Conservation (phyloP, 208 protist species). For the Trypanosoma mega region DNA sequence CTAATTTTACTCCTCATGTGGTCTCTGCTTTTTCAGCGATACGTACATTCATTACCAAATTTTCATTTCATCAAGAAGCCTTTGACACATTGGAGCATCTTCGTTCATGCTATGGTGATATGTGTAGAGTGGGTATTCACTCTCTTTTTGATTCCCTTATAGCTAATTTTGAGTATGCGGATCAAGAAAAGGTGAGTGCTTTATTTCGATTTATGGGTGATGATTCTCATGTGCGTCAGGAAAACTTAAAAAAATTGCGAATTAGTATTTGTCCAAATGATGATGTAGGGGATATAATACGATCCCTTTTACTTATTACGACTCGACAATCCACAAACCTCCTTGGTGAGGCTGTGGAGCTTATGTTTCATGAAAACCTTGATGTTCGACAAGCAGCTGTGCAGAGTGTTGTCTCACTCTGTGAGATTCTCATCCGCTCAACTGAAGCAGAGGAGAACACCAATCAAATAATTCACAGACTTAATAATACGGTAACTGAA, state of each 20-base stretch:
- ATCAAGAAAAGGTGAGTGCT: slow-evolving; percentile 74
- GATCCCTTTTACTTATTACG: slow-evolving; percentile 64
- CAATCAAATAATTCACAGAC: neutral
- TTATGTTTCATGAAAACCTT: slow-evolving; percentile 75
- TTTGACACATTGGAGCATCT: slow-evolving; percentile 63
- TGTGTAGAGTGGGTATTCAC: slow-evolving; percentile 45
- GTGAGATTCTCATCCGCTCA: slow-evolving; percentile 52
- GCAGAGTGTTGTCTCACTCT: slow-evolving; percentile 60
- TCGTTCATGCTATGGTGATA: slow-evolving; percentile 51
- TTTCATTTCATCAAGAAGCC: slow-evolving; percentile 25
- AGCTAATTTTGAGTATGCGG: slow-evolving; percentile 49
- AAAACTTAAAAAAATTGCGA: slow-evolving; percentile 37
- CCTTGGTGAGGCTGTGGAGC: slow-evolving; percentile 61
- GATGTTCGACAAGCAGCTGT: slow-evolving; percentile 61
- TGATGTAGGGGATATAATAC: slow-evolving; percentile 50
- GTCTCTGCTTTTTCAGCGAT: slow-evolving; percentile 11
- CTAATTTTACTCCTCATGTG: slow-evolving; percentile 13
- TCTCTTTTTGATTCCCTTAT: slow-evolving; percentile 53
- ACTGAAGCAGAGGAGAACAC: slow-evolving; percentile 2
- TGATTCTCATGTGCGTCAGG: slow-evolving; percentile 30
- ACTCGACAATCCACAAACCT: slow-evolving; percentile 71
- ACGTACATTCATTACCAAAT: slow-evolving; percentile 20
- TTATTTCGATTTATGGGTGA: slow-evolving; percentile 65
- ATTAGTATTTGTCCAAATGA: slow-evolving; percentile 42
- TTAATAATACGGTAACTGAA: slow-evolving; percentile 57